Evolutionary conservation across 305 asterid species (phyloP).

Genomic region (Fraxinus dipetala): DNA sequence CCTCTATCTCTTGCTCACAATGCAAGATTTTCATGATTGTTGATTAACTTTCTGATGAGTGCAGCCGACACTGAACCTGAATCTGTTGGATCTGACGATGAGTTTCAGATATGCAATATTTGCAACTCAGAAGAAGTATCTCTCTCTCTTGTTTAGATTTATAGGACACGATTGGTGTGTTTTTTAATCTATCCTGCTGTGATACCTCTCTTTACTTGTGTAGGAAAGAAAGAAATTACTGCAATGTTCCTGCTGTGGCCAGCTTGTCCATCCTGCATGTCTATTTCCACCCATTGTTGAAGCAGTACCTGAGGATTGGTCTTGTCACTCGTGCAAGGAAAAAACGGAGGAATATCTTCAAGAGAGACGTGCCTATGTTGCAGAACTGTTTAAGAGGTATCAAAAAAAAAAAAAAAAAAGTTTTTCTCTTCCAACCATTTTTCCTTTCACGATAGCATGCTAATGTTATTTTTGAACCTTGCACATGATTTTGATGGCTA

Average conservation of each 20-base stretch:
- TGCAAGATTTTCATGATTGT: slow-evolving; percentile 8
- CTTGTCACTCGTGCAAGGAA: slow-evolving; percentile 87
- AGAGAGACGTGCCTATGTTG: slow-evolving; percentile 67
- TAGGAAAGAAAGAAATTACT: slow-evolving; percentile 94
- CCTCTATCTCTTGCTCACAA: not conserved
- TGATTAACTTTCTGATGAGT: slow-evolving; percentile 25
- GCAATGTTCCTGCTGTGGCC: slow-evolving; percentile 88
- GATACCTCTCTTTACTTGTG: slow-evolving; percentile 23
- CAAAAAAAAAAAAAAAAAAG: not conserved
- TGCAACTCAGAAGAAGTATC: slow-evolving; percentile 85
- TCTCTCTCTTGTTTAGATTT: not conserved
- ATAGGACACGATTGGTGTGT: not conserved
- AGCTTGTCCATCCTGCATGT: slow-evolving; percentile 81
- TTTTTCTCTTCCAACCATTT: not conserved
- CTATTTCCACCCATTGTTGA: slow-evolving; percentile 76
- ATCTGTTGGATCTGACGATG: slow-evolving; percentile 80
- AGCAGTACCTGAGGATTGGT: slow-evolving; percentile 65
- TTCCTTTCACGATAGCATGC: not conserved
- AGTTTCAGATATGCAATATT: slow-evolving; percentile 87
- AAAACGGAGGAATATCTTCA: slow-evolving; percentile 88
- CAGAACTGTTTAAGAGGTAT: slow-evolving; percentile 73
- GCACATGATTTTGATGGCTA: slow-evolving; percentile 8
- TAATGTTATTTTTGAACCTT: not conserved
- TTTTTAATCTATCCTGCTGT: slow-evolving; percentile 10
- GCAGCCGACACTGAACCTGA: slow-evolving; percentile 90